These are phyloP conservation scores for Mucor plumbeus DNA, from an alignment of 371 early-diverging fungal species.

Conservation along the genomic window DNA sequence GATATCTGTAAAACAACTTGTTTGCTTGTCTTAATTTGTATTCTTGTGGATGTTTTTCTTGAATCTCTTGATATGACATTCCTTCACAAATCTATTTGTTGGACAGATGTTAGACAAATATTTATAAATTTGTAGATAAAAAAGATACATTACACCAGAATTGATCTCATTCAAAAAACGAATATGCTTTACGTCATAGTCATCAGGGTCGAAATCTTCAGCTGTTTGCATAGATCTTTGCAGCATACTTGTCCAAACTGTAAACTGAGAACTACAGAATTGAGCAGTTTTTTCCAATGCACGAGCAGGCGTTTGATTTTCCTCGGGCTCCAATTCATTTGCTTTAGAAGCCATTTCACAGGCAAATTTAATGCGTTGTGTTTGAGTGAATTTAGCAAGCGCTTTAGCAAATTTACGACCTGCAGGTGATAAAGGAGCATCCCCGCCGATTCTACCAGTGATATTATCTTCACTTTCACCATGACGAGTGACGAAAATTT, in stretches of 20 bases:
- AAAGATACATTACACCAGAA: slow-evolving; percentile 60
- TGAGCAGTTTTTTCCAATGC: slow-evolving; percentile 32
- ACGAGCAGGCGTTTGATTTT: slow-evolving; percentile 26
- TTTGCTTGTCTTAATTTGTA: slow-evolving; percentile 66
- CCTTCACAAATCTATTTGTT: slow-evolving; percentile 48
- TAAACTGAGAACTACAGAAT: slow-evolving; percentile 48
- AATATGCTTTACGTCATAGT: slow-evolving; percentile 74
- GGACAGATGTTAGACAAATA: neutral
- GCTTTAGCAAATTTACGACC: slow-evolving; percentile 73
- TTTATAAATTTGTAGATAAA: neutral
- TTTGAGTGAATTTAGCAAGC: slow-evolving; percentile 68
- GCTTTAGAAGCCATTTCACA: slow-evolving; percentile 37
- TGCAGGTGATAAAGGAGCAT: slow-evolving; percentile 67
- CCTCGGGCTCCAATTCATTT: slow-evolving; percentile 32
- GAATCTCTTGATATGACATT: slow-evolving; percentile 72
- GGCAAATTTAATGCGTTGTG: slow-evolving; percentile 48
- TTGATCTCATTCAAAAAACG: slow-evolving; percentile 84
- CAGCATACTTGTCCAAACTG: slow-evolving; percentile 82
- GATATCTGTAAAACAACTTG: slow-evolving; percentile 84
- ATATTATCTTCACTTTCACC: slow-evolving; percentile 76
- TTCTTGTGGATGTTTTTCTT: slow-evolving; percentile 71
- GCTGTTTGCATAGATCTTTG: slow-evolving; percentile 75
- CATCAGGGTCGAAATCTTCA: slow-evolving; percentile 68
- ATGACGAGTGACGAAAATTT: slow-evolving; percentile 84
- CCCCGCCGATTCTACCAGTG: slow-evolving; percentile 71